phyloP scores from a whole-genome alignment of 2,329 filamentous ascomycete genomes.

The Ophiosphaerella herpotricha region DNA sequence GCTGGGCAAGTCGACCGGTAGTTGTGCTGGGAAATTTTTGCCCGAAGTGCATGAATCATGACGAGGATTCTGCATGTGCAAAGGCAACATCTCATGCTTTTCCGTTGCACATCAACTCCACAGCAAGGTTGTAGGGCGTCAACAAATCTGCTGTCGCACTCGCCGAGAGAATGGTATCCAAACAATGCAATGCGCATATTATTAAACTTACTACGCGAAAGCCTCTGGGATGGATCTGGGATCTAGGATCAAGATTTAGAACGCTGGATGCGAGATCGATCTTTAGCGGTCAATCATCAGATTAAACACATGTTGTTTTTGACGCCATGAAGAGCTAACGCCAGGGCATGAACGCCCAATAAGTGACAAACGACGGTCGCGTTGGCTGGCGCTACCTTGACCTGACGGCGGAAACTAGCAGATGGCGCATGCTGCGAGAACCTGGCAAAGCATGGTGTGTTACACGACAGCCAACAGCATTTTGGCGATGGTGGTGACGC shows the following conservation, averaged over 20 bases:
- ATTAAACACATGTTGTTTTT: conserved; percentile 24
- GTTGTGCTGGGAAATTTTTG: conserved; percentile 1
- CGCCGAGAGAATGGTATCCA: background rate
- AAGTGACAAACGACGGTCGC: conserved; percentile 28
- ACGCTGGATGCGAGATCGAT: conserved; percentile 28
- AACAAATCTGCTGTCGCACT: conserved; percentile 2
- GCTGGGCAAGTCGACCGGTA: background rate
- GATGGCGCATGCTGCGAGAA: conserved; percentile 30
- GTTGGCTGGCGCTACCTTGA: conserved; percentile 19
- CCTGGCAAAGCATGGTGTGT: conserved; percentile 38
- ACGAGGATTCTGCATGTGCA: conserved; percentile 1
- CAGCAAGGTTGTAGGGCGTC: background rate
- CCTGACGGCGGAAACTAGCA: conserved; percentile 46
- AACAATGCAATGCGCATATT: background rate
- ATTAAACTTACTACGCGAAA: conserved; percentile 15
- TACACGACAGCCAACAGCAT: conserved; percentile 37
- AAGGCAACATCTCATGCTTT: background rate
- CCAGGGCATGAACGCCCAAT: conserved; percentile 27
- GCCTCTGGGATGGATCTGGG: conserved; percentile 12
- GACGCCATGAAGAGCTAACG: conserved; percentile 23
- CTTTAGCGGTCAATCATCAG: conserved; percentile 32
- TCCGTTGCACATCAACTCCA: background rate
- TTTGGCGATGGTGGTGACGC: conserved; percentile 6
- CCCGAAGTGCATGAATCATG: conserved; percentile 1
- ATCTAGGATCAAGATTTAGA: conserved; percentile 1